These are phyloP conservation scores for Isabelozyma rhagii DNA, from an alignment of 805 yeast species.

Conservation along the genomic window DNA sequence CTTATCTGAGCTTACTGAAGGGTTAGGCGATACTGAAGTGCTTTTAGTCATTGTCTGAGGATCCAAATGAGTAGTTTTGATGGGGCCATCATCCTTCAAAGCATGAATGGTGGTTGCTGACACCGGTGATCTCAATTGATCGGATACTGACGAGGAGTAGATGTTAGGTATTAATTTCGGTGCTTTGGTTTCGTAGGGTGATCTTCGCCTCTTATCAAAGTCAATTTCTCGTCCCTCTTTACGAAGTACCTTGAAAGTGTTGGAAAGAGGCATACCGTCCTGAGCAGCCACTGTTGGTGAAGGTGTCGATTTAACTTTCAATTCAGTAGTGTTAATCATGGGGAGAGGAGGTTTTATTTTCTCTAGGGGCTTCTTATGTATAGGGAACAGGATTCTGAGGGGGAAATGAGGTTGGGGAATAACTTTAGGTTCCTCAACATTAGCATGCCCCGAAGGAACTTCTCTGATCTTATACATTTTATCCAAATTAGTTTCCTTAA, in stretches of 20 bases:
- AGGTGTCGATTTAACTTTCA: conserved; percentile 1
- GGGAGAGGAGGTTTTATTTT: conserved; percentile 10
- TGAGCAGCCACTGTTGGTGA: neutral
- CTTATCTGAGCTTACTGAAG: neutral
- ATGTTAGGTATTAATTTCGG: conserved; percentile 39
- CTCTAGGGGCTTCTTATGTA: conserved; percentile 1
- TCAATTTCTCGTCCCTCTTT: conserved; percentile 71
- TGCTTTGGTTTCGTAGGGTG: conserved; percentile 58
- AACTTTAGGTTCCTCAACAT: conserved; percentile 3
- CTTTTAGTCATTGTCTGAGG: neutral
- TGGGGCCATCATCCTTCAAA: conserved; percentile 16
- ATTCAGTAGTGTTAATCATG: conserved; percentile 12
- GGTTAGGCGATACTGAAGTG: neutral
- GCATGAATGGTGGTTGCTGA: conserved; percentile 33
- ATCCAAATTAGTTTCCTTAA: conserved; percentile 38
- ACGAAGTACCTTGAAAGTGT: conserved; percentile 65
- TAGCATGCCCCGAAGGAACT: conserved; percentile 3
- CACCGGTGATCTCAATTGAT: conserved; percentile 28
- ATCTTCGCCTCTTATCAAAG: conserved; percentile 72
- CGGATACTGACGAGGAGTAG: conserved; percentile 29
- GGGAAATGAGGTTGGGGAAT: conserved; percentile 8
- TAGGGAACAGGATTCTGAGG: conserved; percentile 10
- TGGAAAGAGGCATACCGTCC: conserved; percentile 2
- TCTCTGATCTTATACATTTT: conserved; percentile 14
- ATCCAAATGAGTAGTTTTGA: neutral